Evolutionary conservation across 345 rosid genomes (phyloP), one percentile per base, ranked within the genome.

Genomic region (Camelina laxa): DNA sequence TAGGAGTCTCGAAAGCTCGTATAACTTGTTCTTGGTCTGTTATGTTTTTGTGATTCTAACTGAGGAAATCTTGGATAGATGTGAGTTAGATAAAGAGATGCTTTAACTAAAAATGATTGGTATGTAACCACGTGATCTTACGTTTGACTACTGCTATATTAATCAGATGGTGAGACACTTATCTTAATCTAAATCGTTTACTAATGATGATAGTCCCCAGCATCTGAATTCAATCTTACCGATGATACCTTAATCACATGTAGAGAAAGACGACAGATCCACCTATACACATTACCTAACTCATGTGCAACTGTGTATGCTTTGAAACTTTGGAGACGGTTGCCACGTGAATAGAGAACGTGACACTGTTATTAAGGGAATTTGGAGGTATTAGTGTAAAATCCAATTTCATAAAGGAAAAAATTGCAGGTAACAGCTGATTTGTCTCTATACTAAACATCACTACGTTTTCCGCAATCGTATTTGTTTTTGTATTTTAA

Each of bases 51-150:
- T 24, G 35, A 48, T 6, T 64, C 11, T 36, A 57, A 21, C 4
- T 22, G 10, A 19, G 56, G 54, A 54, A 55, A 27, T 44, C 15
- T 19, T 70, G 54, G 71, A 56, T 38, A 57, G 54, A 76, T 47
- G 70, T 55, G 60, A 35, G 27, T 44, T 69, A 60, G 70, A 69
- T 58, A 76, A 8, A 60, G 50, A 51, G 69, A 61, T 58, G 11
- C 31, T 70, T 70, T 70, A 69, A n/a, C n/a, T 63, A 70, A 63
- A 56, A 19, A 70, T 17, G 45, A 21, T 70, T 10, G 70, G 80
- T 60, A 76, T 76, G 75, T 70, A 71, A 76, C 64, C 71, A 70
- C 80, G 71, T 76, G 67, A 76, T 76, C 75, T 2, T 55, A 54
- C 59, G 4, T 63, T 70, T 76, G 75, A 76, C 80, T 69, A 42